These are phyloP conservation scores for Penicillium polonicum DNA, from an alignment of 2,329 filamentous ascomycete genomes.

Conservation along the genomic window DNA sequence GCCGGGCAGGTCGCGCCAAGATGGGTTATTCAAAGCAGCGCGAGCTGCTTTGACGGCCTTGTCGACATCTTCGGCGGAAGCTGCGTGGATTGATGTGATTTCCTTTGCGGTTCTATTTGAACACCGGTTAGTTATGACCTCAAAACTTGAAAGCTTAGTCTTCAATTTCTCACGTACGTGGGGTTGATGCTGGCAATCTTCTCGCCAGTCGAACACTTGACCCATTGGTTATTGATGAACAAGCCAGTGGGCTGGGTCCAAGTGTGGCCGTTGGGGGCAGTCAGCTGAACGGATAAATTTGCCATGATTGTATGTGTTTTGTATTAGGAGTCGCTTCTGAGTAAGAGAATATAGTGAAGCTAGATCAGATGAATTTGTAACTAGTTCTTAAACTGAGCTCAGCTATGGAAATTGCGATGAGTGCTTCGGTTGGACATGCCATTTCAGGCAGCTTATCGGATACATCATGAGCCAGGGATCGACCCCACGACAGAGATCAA, in stretches of 20 bases:
- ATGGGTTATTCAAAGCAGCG: constrained; percentile 28
- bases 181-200: constrained; percentile 41
- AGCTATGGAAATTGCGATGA: constrained; percentile 1
- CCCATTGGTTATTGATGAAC: constrained; percentile 49
- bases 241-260: constrained; percentile 43
- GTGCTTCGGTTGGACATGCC: constrained; percentile 9
- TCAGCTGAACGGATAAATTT: constrained; percentile 35
- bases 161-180: constrained; percentile 16
- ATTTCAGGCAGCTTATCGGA: not conserved
- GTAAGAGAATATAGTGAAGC: constrained; percentile 7
- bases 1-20: constrained; percentile 29
- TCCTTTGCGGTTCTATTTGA: constrained; percentile 26
- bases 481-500: not conserved
- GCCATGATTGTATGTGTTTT: constrained; percentile 14
- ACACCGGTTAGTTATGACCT: not conserved
- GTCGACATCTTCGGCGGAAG: constrained; percentile 35
- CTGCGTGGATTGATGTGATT: constrained; percentile 34
- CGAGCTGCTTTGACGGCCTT: constrained; percentile 36
- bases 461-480: not conserved
- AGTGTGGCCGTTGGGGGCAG: constrained; percentile 40
- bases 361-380: not conserved
- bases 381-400: not conserved
- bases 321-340: not conserved
- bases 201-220: constrained; percentile 38
- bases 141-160: not conserved